phyloP scores from a whole-genome alignment of 768 basidiomycete genomes.

The Sarcodon sp. region DNA sequence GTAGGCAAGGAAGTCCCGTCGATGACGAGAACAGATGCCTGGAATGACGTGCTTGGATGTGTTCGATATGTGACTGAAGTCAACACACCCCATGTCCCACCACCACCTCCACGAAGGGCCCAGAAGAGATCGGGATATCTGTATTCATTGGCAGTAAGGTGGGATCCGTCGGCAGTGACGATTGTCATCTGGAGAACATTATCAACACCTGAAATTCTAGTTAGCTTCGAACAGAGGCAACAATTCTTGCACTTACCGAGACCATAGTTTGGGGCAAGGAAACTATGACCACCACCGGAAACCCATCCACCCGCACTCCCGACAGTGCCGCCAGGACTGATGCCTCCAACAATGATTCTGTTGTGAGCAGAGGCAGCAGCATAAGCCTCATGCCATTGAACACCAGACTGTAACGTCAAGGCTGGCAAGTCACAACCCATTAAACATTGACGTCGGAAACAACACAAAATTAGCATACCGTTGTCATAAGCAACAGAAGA shows the following conservation, averaged over 20 bases:
- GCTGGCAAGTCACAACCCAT: constrained; percentile 4
- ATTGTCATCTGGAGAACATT: constrained; percentile 31
- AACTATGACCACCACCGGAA: constrained; percentile 33
- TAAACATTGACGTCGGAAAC: constrained; percentile 8
- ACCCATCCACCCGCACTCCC: constrained; percentile 38
- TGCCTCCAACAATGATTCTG: constrained; percentile 31
- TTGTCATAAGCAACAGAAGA: constrained; percentile 7
- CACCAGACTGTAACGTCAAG: constrained; percentile 24
- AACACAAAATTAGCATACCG: constrained; percentile 6
- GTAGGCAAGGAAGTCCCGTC: neutral
- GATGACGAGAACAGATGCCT: constrained; percentile 11
- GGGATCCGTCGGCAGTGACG: constrained; percentile 27
- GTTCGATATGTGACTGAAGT: constrained; percentile 33
- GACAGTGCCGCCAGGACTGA: constrained; percentile 23
- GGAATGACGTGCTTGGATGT: constrained; percentile 22
- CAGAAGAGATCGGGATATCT: constrained; percentile 15
- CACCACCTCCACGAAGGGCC: constrained; percentile 34
- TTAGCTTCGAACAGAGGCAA: neutral
- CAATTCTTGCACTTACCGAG: constrained; percentile 18
- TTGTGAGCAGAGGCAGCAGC: constrained; percentile 21
- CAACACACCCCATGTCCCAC: constrained; percentile 33
- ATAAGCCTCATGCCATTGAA: constrained; percentile 33
- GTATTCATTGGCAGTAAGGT: constrained; percentile 25
- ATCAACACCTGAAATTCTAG: constrained; percentile 24
- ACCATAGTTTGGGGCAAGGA: constrained; percentile 25